Evolutionary conservation across 1,284 basidiomycete species (phyloP), one percentile per base, ranked within the genome.

Genomic region (Neonothopanus nambi): DNA sequence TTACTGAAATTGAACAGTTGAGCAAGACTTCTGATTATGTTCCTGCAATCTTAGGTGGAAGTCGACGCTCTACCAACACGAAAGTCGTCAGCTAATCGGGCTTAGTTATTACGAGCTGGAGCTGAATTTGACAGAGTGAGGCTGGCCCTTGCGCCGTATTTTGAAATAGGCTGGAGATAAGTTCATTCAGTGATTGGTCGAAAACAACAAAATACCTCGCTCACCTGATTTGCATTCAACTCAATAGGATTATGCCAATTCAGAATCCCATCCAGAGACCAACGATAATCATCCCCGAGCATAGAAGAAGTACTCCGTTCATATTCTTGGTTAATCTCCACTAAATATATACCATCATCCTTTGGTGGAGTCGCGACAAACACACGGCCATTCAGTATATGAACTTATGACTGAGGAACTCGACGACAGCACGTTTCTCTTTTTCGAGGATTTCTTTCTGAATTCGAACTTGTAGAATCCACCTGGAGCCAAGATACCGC

Each of bases 41-140:
- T n/a, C n/a, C n/a, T n/a, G n/a, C n/a, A n/a, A n/a, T n/a, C n/a
- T n/a, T n/a, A n/a, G n/a, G n/a, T n/a, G n/a, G n/a, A n/a, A n/a
- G n/a, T n/a, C n/a, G n/a, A n/a, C n/a, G n/a, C n/a, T n/a, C n/a
- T n/a, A n/a, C n/a, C n/a, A n/a, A n/a, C n/a, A n/a, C n/a, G n/a
- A n/a, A n/a, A n/a, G n/a, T n/a, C n/a, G n/a, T n/a, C n/a, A n/a
- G n/a, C n/a, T n/a, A n/a, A n/a, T n/a, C n/a, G n/a, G n/a, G n/a
- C n/a, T n/a, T n/a, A n/a, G n/a, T n/a, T n/a, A n/a, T n/a, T n/a
- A n/a, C n/a, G 57, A 0, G 74, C 82, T 0, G 87, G 88, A 0
- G 81, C 68, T 0, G 85, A 84, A 2, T 80, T 87, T 0, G 89
- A 91, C 0, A 89, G 61, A 0, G 80, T 82, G 2, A 91, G 67